phyloP scores from a whole-genome alignment of 495 filamentous ascomycete genomes.

The Penicillium egyptiacum region DNA sequence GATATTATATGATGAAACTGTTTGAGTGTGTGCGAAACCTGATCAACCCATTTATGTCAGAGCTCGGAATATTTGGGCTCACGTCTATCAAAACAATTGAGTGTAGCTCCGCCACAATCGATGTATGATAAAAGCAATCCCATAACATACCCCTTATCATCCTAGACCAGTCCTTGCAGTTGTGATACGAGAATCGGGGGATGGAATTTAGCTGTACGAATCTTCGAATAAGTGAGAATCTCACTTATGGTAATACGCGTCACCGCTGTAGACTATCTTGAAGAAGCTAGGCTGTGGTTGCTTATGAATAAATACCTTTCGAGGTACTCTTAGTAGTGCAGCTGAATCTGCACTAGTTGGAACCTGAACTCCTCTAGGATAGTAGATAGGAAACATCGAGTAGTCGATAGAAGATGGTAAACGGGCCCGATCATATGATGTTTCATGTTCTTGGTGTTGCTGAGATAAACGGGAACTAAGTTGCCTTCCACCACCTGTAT shows the following conservation, averaged over 20 bases:
- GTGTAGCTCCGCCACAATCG: neutral
- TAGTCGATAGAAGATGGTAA: slow-evolving; percentile 9
- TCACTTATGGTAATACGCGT: neutral
- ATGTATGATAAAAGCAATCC: neutral
- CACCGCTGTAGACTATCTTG: neutral
- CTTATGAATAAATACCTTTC: slow-evolving; percentile 2
- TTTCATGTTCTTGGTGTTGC: neutral
- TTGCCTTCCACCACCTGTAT: neutral
- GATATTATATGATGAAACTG: neutral
- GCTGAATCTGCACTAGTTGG: slow-evolving; percentile 6
- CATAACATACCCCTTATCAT: neutral
- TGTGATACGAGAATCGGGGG: neutral
- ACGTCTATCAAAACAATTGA: neutral
- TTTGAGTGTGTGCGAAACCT: neutral
- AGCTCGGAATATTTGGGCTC: neutral
- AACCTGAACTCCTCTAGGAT: slow-evolving; percentile 4
- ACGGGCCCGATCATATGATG: neutral
- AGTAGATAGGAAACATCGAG: slow-evolving; percentile 4
- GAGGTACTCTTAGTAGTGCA: slow-evolving; percentile 2
- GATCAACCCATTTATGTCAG: neutral
- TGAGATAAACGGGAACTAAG: neutral
- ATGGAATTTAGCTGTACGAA: neutral
- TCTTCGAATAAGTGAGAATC: slow-evolving; percentile 1
- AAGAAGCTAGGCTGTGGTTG: neutral
- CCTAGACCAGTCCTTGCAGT: neutral